Base-by-base conservation (phyloP, 805 yeast species). In the Cyberlindnera americana region DNA sequence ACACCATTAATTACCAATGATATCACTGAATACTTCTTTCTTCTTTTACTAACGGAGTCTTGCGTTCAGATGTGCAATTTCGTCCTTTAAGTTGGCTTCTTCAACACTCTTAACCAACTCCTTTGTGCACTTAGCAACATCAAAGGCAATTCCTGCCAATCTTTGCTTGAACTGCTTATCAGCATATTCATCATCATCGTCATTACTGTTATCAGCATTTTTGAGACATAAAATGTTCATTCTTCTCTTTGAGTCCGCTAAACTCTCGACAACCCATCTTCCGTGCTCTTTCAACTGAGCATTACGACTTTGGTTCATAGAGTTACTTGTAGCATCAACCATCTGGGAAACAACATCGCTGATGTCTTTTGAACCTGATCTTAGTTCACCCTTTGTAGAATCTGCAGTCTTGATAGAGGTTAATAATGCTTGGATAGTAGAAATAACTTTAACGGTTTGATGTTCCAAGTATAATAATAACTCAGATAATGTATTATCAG, bases 61-160 rank as follows among this genome's bases (percentile, higher is more conserved):
- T 11, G 87, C 79, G 62, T 88, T 90, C 50, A 88, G 71, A 49
- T 81, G 80, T 5, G 81, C 89, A 53, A 90, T 84, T 54, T 89
- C 96, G 50, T 83, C 90, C 54, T 83, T 83, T 53, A 90, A 67
- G 56, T 90, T 83, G 18, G 95, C 95, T 59, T 90, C 97, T 60
- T 91, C 97, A 5, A 91, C 96, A 1, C 95, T 86, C 66, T 90
- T 90, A 16, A 91, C 98, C 57, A 91, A 73, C 62, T 91, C 98
- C 61, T 90, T 91, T 5, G 97, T 91, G 61, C 95, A 84, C 63
- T 91, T 89, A 18, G 97, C 97, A 65, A 91, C 86, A 60, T 91
- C 98, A 66, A 89, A 91, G 21, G 96, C 91, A 50, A 90, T 83
- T 3, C 97, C 97, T 0, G 98, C 98, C 49, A 91, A 75, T 55